Percentiles rank a stretch among this genome's conserved stretches.
Evolutionary conservation across 305 asterid species (phyloP).

Genomic region (Fraxinus baroniana): DNA sequence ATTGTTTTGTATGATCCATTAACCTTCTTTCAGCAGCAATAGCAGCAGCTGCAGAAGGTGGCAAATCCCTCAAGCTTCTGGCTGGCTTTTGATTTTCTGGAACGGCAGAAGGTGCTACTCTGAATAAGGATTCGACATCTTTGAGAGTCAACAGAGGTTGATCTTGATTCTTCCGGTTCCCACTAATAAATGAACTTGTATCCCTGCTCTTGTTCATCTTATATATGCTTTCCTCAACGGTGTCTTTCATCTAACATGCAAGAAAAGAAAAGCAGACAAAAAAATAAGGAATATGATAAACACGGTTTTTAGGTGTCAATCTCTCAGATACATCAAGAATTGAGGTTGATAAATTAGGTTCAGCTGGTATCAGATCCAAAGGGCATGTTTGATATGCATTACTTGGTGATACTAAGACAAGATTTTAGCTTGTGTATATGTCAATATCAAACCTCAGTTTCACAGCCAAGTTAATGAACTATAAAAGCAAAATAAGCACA

Average conservation of each 20-base stretch:
- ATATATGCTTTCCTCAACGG: slow-evolving; percentile 88
- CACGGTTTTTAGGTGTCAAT: background rate
- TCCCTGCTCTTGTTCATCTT: slow-evolving; percentile 77
- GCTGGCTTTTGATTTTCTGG: slow-evolving; percentile 28
- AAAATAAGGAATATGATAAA: background rate
- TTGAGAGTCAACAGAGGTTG: slow-evolving; percentile 76
- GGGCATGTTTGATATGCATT: background rate
- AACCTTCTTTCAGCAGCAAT: slow-evolving; percentile 88
- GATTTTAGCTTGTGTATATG: background rate
- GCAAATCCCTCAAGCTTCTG: slow-evolving; percentile 67
- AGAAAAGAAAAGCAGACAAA: background rate
- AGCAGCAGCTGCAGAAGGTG: slow-evolving; percentile 86
- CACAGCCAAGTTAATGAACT: background rate
- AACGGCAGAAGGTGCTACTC: slow-evolving; percentile 46
- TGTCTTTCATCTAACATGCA: slow-evolving; percentile 70
- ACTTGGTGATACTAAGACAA: background rate
- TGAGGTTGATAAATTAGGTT: background rate
- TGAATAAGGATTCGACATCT: slow-evolving; percentile 82
- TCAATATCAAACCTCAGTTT: background rate
- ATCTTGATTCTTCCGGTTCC: slow-evolving; percentile 88
- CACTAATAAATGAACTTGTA: slow-evolving; percentile 67
- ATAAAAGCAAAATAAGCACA: background rate
- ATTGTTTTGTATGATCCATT: slow-evolving; percentile 32
- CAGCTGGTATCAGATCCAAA: background rate
- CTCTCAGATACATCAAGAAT: background rate